These are phyloP conservation scores for Echeveria elegans DNA, from an alignment of 164 flowering plant genomes.

Conservation along the genomic window DNA sequence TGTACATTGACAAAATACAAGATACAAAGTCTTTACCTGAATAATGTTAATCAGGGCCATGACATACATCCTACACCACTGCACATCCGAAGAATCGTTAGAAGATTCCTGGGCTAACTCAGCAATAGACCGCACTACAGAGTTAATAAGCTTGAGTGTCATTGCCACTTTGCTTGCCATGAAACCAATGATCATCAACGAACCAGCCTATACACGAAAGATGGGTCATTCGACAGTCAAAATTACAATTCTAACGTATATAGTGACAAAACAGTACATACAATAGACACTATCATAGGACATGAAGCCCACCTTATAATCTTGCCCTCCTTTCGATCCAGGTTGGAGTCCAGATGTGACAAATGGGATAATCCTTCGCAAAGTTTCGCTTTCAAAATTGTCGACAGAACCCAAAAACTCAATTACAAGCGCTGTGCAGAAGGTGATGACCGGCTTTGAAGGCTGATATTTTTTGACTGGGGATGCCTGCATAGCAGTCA, in stretches of 20 bases:
- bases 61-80: conserved; percentile 52
- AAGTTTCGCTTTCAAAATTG: conserved; percentile 38
- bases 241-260: not conserved
- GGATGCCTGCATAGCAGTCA: conserved; percentile 37
- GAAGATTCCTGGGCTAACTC: conserved; percentile 47
- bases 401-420: conserved; percentile 56
- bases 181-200: conserved; percentile 73
- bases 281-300: not conserved
- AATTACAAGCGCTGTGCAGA: conserved; percentile 70
- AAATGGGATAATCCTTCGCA: conserved; percentile 60
- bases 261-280: not conserved
- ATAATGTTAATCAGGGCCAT: conserved; percentile 65
- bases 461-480: conserved; percentile 51
- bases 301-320: conserved; percentile 51
- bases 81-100: conserved; percentile 45
- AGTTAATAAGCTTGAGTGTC: conserved; percentile 41
- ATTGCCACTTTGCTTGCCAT: conserved; percentile 52
- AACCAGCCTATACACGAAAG: conserved; percentile 63
- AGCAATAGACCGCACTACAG: conserved; percentile 47
- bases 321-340: conserved; percentile 29
- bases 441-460: conserved; percentile 43
- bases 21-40: conserved; percentile 44
- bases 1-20: not conserved
- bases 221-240: not conserved
- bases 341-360: conserved; percentile 49